Evolutionary conservation across 805 yeast species (phyloP).

Genomic region (Diddensiella santjacobensis): DNA sequence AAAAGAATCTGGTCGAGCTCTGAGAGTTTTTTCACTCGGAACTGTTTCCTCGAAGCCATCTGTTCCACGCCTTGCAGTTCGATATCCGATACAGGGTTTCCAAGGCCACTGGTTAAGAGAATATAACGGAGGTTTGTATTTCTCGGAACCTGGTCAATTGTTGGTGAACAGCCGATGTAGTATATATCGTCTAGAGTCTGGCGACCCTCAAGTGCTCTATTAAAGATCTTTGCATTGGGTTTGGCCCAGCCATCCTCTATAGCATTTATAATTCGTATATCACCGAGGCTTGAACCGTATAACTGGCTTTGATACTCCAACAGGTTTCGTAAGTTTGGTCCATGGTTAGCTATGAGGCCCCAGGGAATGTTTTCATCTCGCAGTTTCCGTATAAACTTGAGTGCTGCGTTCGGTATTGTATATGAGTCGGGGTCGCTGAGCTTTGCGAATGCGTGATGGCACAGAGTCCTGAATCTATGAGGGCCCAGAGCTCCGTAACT

Average conservation of each 20-base stretch:
- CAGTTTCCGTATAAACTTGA: conserved; percentile 15
- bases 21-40: neutral
- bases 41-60: neutral
- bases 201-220: conserved; percentile 18
- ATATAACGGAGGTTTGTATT: conserved; percentile 5
- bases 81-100: conserved; percentile 15
- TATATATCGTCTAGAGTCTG: conserved; percentile 20
- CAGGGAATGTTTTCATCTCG: conserved; percentile 20
- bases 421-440: conserved; percentile 16
- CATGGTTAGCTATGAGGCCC: conserved; percentile 31
- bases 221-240: conserved; percentile 27
- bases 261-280: conserved; percentile 14
- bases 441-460: neutral
- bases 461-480: neutral
- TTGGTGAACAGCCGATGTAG: conserved; percentile 25
- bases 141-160: conserved; percentile 9
- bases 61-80: neutral
- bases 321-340: conserved; percentile 22
- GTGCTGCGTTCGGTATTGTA: conserved; percentile 17
- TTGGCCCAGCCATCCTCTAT: conserved; percentile 21
- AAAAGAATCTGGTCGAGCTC: conserved; percentile 3
- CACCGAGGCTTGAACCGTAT: neutral
- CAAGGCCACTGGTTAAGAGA: conserved; percentile 11
- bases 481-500: neutral
- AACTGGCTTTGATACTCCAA: conserved; percentile 13